Evolutionary conservation across 2,329 filamentous ascomycete species (phyloP), one percentile per base, ranked within the genome.

Genomic region (Dactylellina cionopaga): DNA sequence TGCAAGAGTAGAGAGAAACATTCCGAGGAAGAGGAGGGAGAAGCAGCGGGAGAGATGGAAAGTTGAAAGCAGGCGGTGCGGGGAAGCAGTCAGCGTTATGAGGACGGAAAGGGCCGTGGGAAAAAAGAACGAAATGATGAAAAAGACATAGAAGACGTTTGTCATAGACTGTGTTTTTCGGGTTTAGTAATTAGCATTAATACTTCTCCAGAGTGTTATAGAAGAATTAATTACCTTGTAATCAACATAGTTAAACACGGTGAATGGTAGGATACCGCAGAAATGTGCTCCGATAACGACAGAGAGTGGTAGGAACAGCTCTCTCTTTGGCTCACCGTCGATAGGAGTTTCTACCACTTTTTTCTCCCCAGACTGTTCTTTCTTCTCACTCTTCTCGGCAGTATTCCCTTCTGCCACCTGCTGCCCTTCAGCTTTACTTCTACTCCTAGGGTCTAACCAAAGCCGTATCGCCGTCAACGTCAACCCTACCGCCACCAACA

Each of bases 401-500:
- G 11, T 44, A 22, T 31, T 62, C 49, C 74, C 77, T 13, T 29
- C 75, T 6, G 49, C 64, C 7, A 59, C 76, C 29, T 72, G 73
- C 52, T 75, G 41, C n/a, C 75, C 49, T 13, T 76, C 49, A 54
- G 75, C 75, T 39, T 79, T 35, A 77, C 74, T 15, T 59, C 68
- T 15, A 46, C 68, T 85, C 0, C 94, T 94, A 77, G 92, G 96
- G 80, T 91, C 89, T 13, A 97, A 85, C 95, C 95, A 99, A n/a
- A 97, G 83, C 13, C 89, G 89, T 76, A 98, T 94, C 3, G 94
- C 92, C 84, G 94, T 96, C 79, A 99, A 94, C 27, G 91, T 96
- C 78, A 98, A 98, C 80, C 93, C 97, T 43, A 89, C 90, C 1
- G 95, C 95, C 65, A 99, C 86, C 54, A 98, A 82, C 95, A 99